Conservation (phyloP, 768 basidiomycete species). For the Macrocybe gigantea region DNA sequence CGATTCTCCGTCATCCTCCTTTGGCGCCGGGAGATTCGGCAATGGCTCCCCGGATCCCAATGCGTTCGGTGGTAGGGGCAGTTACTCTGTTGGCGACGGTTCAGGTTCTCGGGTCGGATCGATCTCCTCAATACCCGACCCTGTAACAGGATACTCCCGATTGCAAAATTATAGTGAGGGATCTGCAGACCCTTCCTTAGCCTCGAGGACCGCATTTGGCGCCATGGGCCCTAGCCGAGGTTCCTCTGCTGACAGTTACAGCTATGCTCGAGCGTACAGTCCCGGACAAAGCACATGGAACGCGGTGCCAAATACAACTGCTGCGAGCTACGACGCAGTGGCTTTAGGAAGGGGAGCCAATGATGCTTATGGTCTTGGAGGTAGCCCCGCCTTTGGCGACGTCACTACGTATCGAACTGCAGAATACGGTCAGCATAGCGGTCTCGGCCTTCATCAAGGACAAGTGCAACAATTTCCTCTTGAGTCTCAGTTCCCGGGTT, state of each 20-base stretch:
- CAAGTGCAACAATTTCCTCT: conserved; percentile 12
- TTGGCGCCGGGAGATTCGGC: conserved; percentile 57
- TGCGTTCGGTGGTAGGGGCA: conserved; percentile 43
- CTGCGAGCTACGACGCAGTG: conserved; percentile 7
- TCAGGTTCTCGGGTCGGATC: conserved; percentile 28
- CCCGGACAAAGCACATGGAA: conserved; percentile 21
- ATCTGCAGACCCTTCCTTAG: conserved; percentile 28
- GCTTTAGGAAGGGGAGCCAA: conserved; percentile 1
- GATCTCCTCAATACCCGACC: conserved; percentile 17
- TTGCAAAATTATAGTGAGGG: conserved; percentile 30
- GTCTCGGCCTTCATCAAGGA: conserved; percentile 3
- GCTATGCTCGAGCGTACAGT: conserved; percentile 26
- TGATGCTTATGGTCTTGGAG: not conserved
- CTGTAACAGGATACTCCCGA: conserved; percentile 20
- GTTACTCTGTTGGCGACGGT: conserved; percentile 27
- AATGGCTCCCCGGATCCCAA: conserved; percentile 68
- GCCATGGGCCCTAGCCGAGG: conserved; percentile 24
- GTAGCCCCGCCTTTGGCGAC: not conserved
- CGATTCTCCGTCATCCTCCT: conserved; percentile 71
- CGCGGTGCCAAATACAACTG: not conserved
- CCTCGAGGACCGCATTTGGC: conserved; percentile 23
- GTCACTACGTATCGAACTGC: not conserved
- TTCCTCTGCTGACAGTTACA: conserved; percentile 32
- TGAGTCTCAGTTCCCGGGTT: conserved; percentile 7
- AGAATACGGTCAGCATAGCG: not conserved